Evolutionary conservation across 108 stramenopile genomes (phyloP).

Genomic region (Poteriospumella lacustris): DNA sequence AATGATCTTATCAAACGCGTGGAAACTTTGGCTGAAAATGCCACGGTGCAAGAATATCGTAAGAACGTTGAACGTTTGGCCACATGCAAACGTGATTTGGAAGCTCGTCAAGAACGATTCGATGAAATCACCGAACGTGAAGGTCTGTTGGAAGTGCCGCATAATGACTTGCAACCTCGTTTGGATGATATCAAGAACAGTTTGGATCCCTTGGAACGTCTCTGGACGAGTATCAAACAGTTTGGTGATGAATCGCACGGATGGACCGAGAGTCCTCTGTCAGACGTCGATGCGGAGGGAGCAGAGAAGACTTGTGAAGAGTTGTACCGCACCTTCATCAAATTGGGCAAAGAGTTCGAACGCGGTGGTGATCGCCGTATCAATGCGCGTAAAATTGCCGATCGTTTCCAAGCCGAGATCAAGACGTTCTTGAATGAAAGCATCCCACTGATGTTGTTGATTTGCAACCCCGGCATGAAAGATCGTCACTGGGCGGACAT

Average conservation of each 20-base stretch:
- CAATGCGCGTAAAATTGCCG: slow-evolving; percentile 39
- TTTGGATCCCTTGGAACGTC: slow-evolving; percentile 39
- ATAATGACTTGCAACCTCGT: slow-evolving; percentile 38
- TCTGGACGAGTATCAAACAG: slow-evolving; percentile 38
- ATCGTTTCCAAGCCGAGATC: slow-evolving; percentile 39
- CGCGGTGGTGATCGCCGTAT: slow-evolving; percentile 42
- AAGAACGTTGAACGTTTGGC: slow-evolving; percentile 41
- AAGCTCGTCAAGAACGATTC: slow-evolving; percentile 34
- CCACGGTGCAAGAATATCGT: slow-evolving; percentile 39
- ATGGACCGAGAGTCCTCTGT: slow-evolving; percentile 38
- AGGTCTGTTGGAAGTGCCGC: slow-evolving; percentile 50
- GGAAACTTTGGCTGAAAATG: slow-evolving; percentile 21
- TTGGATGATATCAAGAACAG: neutral
- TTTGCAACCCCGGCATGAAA: slow-evolving; percentile 62
- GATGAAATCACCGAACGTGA: slow-evolving; percentile 56
- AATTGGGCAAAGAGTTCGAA: slow-evolving; percentile 49
- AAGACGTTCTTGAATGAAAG: slow-evolving; percentile 52
- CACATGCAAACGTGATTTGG: slow-evolving; percentile 38
- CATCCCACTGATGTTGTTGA: slow-evolving; percentile 55
- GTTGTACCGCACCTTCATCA: slow-evolving; percentile 33
- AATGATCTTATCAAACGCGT: slow-evolving; percentile 13
- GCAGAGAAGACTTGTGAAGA: slow-evolving; percentile 55
- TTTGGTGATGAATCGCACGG: slow-evolving; percentile 32
- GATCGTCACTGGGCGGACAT: slow-evolving; percentile 63
- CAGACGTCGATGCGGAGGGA: slow-evolving; percentile 49